Evolutionary conservation across 192 early-diverging fungal genomes (phyloP).

Genomic region (Linnemannia elongata): DNA sequence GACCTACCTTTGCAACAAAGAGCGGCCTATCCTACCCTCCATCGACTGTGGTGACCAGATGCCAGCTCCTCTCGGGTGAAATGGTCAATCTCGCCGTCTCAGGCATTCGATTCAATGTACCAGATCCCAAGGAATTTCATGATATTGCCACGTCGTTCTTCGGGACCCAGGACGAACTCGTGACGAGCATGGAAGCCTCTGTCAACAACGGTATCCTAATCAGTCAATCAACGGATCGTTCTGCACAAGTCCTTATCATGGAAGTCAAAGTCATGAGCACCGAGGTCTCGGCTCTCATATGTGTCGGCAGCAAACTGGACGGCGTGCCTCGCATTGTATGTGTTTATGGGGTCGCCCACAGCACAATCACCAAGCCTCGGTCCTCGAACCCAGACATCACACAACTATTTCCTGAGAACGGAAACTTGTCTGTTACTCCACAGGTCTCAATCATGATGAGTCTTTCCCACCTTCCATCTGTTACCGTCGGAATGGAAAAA

Average conservation of each 20-base stretch:
- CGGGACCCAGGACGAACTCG: conserved; percentile 3
- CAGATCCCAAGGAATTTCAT: no score
- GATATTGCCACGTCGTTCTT: conserved; percentile 2
- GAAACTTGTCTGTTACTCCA: no score
- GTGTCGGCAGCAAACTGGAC: no score
- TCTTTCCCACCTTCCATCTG: not conserved
- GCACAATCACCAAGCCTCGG: not conserved
- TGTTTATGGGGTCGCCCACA: not conserved
- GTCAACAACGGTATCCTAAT: conserved; percentile 10
- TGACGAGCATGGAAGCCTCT: not conserved
- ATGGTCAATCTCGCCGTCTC: no score
- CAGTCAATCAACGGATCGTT: not conserved
- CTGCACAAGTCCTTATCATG: not conserved
- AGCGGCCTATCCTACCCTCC: no score
- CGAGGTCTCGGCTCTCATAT: not conserved
- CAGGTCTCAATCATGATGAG: not conserved
- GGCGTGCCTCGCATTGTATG: not conserved
- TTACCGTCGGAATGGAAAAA: not conserved
- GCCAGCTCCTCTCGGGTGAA: no score
- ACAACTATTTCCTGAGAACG: not conserved
- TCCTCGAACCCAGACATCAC: not conserved
- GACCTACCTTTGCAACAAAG: no score
- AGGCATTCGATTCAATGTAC: no score
- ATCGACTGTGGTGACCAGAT: no score
- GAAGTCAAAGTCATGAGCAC: not conserved